Percentiles rank a stretch among this genome's conserved stretches.
Evolutionary conservation across 2,329 filamentous ascomycete genomes (phyloP).

Genomic region (Chaetothyriales sp.): DNA sequence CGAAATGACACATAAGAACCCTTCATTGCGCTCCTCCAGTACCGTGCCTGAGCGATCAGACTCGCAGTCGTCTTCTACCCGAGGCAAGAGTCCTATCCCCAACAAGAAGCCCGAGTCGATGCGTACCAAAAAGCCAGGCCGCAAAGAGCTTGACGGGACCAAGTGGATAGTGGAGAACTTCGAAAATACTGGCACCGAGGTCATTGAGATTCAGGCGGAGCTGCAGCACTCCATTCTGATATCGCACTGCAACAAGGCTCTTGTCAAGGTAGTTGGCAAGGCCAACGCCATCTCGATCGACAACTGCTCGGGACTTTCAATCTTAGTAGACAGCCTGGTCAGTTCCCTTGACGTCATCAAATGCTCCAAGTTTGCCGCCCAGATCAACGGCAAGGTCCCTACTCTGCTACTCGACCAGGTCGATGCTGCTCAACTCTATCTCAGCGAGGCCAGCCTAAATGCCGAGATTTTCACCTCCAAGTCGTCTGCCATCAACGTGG

Average conservation of each 20-base stretch:
- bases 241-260: conserved; percentile 78
- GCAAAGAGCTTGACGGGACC: conserved; percentile 67
- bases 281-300: conserved; percentile 94
- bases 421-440: conserved; percentile 75
- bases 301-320: conserved; percentile 68
- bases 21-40: conserved; percentile 59
- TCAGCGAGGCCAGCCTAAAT: conserved; percentile 59
- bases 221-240: conserved; percentile 84
- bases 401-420: conserved; percentile 87
- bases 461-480: conserved; percentile 86
- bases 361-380: conserved; percentile 83
- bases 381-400: conserved; percentile 71
- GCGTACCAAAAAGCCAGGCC: conserved; percentile 66
- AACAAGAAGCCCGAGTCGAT: conserved; percentile 75
- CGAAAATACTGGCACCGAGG: conserved; percentile 52
- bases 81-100: conserved; percentile 74
- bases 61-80: conserved; percentile 38
- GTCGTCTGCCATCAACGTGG: conserved; percentile 72
- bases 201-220: conserved; percentile 66
- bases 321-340: conserved; percentile 79
- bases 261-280: conserved; percentile 79
- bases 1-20: conserved; percentile 98
- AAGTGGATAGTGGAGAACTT: conserved; percentile 97
- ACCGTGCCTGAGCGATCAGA: conserved; percentile 48
- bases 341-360: conserved; percentile 92